Conservation (phyloP, 306 rosid species). For the Fragaria ananassa region DNA sequence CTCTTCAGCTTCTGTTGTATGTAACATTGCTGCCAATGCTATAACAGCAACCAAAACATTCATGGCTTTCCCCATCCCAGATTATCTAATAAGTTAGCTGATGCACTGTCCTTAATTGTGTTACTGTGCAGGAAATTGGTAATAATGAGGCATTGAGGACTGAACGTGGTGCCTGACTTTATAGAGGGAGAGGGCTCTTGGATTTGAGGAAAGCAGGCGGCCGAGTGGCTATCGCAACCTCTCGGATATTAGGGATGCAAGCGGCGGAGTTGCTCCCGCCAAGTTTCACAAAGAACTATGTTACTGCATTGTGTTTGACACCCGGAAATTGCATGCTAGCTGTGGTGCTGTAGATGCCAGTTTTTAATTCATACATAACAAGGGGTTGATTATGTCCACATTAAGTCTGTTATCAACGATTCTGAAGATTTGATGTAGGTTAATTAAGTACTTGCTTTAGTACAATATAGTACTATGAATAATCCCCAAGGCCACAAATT, state of each 20-base stretch:
- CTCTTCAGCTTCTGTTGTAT: slow-evolving; percentile 28
- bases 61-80: not conserved
- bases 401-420: too few species aligned
- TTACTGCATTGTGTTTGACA: not conserved
- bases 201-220: not conserved
- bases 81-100: not conserved
- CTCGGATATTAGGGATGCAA: too few species aligned
- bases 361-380: too few species aligned
- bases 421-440: too few species aligned
- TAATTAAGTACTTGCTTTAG: too few species aligned
- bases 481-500: too few species aligned
- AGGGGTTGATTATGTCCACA: too few species aligned
- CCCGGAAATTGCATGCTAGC: too few species aligned
- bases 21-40: slow-evolving; percentile 14
- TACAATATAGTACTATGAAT: too few species aligned
- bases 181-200: not conserved
- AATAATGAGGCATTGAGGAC: not conserved
- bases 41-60: slow-evolving; percentile 10
- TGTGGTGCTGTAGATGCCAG: too few species aligned
- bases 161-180: not conserved
- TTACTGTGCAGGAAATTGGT: not conserved
- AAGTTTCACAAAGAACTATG: not conserved
- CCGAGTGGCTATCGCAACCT: too few species aligned
- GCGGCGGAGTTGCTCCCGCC: not conserved
- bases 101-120: too few species aligned